phyloP scores from a whole-genome alignment of 2,329 filamentous ascomycete species.

The Sporothrix pallida region DNA sequence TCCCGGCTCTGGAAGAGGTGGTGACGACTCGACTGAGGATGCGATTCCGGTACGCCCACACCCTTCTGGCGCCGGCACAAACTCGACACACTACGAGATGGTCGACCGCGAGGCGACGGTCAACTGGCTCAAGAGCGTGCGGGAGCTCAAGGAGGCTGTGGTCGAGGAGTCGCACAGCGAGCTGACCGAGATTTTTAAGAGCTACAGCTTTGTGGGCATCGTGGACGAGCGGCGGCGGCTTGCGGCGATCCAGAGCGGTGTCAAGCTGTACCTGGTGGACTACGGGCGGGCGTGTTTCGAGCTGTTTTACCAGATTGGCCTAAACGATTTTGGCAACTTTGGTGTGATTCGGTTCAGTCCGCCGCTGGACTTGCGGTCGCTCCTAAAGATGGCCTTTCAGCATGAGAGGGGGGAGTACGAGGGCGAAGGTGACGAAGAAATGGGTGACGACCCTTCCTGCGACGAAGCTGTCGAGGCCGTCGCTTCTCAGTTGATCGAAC shows the following conservation, averaged over 20 bases:
- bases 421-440: slow-evolving; percentile 66
- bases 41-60: not conserved
- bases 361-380: slow-evolving; percentile 70
- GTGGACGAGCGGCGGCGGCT: slow-evolving; percentile 87
- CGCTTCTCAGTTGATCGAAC: slow-evolving; percentile 70
- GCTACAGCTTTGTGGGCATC: slow-evolving; percentile 90
- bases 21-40: not conserved
- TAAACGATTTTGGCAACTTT: slow-evolving; percentile 96
- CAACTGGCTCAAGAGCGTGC: slow-evolving; percentile 82
- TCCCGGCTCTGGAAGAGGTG: slow-evolving; percentile 39
- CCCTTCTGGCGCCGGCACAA: slow-evolving; percentile 50
- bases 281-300: slow-evolving; percentile 87
- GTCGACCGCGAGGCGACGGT: slow-evolving; percentile 70
- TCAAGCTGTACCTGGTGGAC: slow-evolving; percentile 90
- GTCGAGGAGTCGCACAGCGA: slow-evolving; percentile 82
- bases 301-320: slow-evolving; percentile 92
- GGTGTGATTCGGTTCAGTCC: slow-evolving; percentile 81
- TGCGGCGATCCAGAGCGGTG: slow-evolving; percentile 89
- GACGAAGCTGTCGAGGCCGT: slow-evolving; percentile 70
- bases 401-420: slow-evolving; percentile 63
- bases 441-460: slow-evolving; percentile 43
- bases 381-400: slow-evolving; percentile 75
- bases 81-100: slow-evolving; percentile 67
- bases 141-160: slow-evolving; percentile 80
- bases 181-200: slow-evolving; percentile 84